These are phyloP conservation scores for Conticribra weissflogii DNA, from an alignment of 108 stramenopile genomes.

Conservation along the genomic window DNA sequence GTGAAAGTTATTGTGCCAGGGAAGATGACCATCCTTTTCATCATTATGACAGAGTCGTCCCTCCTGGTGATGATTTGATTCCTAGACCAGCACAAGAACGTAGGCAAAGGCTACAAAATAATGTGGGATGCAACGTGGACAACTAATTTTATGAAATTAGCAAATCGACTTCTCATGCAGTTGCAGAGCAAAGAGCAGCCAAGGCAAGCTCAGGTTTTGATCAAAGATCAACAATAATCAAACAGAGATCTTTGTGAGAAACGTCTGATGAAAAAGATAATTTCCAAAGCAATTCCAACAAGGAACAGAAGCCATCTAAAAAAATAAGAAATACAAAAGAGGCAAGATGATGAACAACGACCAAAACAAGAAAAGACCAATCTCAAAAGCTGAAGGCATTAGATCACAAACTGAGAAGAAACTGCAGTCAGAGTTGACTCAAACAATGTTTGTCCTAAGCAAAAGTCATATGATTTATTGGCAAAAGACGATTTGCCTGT, in stretches of 20 bases:
- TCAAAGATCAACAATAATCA: not conserved
- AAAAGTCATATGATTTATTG: no score
- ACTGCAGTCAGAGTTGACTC: no score
- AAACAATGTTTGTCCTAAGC: no score
- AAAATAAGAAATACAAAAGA: not conserved
- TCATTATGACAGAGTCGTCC: not conserved
- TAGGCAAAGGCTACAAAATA: constrained; percentile 1
- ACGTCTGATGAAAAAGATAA: not conserved
- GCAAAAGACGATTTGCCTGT: no score
- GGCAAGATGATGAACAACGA: not conserved
- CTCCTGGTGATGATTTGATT: not conserved
- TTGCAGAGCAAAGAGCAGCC: constrained; percentile 34
- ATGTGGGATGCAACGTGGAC: no score
- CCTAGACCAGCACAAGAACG: not conserved
- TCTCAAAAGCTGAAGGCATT: not conserved
- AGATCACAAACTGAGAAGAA: not conserved
- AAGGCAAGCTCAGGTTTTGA: constrained; percentile 1
- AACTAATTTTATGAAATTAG: not conserved
- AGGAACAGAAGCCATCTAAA: not conserved
- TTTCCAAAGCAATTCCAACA: not conserved
- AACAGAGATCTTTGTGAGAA: not conserved
- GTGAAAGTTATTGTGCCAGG: not conserved
- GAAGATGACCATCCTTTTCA: not conserved
- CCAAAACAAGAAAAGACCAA: not conserved
- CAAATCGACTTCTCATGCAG: constrained; percentile 4